Evolutionary conservation across 2,329 filamentous ascomycete species (phyloP), one percentile per base, ranked within the genome.

Genomic region (Alternaria metachromatica): DNA sequence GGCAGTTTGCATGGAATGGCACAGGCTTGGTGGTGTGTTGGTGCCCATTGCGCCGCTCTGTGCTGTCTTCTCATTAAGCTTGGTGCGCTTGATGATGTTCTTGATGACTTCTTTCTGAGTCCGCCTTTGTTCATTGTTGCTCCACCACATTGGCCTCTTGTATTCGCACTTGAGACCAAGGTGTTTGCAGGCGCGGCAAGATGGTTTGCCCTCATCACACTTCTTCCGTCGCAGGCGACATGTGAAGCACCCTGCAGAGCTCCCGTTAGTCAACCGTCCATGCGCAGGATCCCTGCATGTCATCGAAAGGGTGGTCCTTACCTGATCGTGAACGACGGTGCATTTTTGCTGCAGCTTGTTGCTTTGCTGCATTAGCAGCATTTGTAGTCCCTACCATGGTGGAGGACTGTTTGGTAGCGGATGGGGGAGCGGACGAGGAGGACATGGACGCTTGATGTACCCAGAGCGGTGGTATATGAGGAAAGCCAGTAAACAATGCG

Each of bases 61-160:
- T 56, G 89, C 86, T 56, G 88, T 86, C 88, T 97, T 97, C 83
- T 97, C 95, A 25, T 90, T 90, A 71, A 96, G 87, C 87, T 98
- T 98, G 79, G 96, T 98, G 79, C 91, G 89, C 88, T 97, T 97
- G 86, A 99, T 98, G 81, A 95, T 93, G 82, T 92, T 91, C 87
- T 99, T 99, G 86, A 99, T 97, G 72, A 90, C 85, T 78, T 98
- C 96, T 84, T 98, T 99, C 80, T 97, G 93, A 60, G 90, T 84
- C 73, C 91, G 89, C 72, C 96, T 87, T 76, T 92, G 89, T 68
- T 97, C 94, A 76, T 92, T 92, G 85, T 96, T 97, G 82, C 91
- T 92, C 96, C 96, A 99, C 96, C 96, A 99, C 83, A 92, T 89
- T 41, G 96, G 96, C 77, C 94, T 87, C 86, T 97, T 97, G 85